Conservation (phyloP, 768 basidiomycete genomes). For the Hirschioporus abietinus region DNA sequence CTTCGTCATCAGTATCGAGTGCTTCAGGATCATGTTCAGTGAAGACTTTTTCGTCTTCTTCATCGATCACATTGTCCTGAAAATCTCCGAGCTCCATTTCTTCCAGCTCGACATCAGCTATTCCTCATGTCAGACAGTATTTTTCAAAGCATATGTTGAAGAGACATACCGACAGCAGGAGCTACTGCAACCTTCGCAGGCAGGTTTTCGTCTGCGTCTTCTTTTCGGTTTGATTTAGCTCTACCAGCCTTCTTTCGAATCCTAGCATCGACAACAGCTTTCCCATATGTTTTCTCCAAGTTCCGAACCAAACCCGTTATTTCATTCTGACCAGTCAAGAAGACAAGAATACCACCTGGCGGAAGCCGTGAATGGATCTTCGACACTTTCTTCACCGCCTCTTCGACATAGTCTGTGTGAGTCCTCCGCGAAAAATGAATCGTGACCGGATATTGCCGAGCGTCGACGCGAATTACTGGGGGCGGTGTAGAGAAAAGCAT, state of each 20-base stretch:
- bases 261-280: constrained; percentile 53
- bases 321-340: constrained; percentile 95
- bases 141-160: background rate
- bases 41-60: constrained; percentile 38
- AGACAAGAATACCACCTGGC: constrained; percentile 88
- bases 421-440: constrained; percentile 90
- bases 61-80: constrained; percentile 57
- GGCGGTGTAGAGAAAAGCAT: constrained; percentile 78
- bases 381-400: constrained; percentile 83
- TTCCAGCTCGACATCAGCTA: constrained; percentile 76
- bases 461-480: constrained; percentile 86
- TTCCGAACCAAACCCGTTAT: constrained; percentile 80
- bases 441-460: constrained; percentile 93
- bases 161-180: constrained; percentile 7
- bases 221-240: background rate
- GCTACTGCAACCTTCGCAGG: constrained; percentile 8
- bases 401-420: constrained; percentile 78
- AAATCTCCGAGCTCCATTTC: constrained; percentile 64
- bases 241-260: constrained; percentile 25
- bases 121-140: background rate
- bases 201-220: background rate
- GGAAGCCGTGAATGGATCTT: constrained; percentile 94
- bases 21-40: constrained; percentile 54
- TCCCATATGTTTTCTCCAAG: constrained; percentile 73
- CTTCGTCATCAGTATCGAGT: constrained; percentile 69